Base-by-base conservation (phyloP, 2,329 filamentous ascomycete genomes). In the Epichloe scottii region DNA sequence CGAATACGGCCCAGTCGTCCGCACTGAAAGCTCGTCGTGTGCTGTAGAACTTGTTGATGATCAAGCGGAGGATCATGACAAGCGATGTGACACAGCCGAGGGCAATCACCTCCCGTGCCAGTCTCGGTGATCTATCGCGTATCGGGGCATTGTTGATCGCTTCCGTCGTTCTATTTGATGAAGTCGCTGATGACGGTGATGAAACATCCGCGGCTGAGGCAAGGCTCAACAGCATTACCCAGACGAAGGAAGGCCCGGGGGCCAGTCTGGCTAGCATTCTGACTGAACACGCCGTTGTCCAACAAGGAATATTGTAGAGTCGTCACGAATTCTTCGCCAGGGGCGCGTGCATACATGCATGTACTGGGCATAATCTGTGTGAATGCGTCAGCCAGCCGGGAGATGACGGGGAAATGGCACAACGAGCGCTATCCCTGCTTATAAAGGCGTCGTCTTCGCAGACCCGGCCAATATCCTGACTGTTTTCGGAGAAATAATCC, bases 51-150 rank as follows among this genome's bases (percentile, higher is more conserved):
- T 66, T 58, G 40, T 55, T 58, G 38, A 55, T 58, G 14, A 56
- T 54, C 1, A 69, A 60, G 37, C 70, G 67, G 30, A 68, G 54
- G 7, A 64, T 54, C 19, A 68, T 58, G 50, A 70, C 65, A 51
- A 66, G 58, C 48, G 56, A 62, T 6, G 64, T 62, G 11, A 69
- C 61, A 1, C 59, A 58, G 34, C 59, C 62, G 12, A 63, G 51
- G 56, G 48, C 23, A 57, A 62, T 46, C 59, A 57, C 55, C n/a
- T 65, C 60, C 50, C 58, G 62, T 21, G 63, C 52, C 34, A 64
- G 55, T 50, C 63, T 57, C 26, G 61, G 55, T 59, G 26, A 62
- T 52, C 63, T 65, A 51, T 61, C 51, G 4, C 51, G 44, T 8
- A 52, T 30, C 12, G 46, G 45, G 14, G n/a, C 40, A 23, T 23